Conservation (phyloP, 768 basidiomycete species). For the Tephrocybe sp. region DNA sequence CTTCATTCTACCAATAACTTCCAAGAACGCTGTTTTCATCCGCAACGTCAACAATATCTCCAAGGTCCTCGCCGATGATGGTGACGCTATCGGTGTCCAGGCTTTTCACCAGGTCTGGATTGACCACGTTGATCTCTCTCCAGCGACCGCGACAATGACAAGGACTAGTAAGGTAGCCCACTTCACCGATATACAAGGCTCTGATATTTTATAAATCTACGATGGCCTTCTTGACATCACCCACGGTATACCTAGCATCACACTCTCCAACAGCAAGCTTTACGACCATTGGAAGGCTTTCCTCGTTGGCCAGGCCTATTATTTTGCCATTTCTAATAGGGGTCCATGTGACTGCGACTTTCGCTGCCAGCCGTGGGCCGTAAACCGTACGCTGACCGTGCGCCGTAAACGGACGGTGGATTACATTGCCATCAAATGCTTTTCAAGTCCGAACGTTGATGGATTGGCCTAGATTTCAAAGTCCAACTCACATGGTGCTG, state of each 20-base stretch:
- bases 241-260: slow-evolving; percentile 41
- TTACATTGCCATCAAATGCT: too few relatives aligned
- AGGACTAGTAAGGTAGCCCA: slow-evolving; percentile 16
- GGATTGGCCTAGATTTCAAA: too few relatives aligned
- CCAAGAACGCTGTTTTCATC: too few relatives aligned
- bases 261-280: slow-evolving; percentile 41
- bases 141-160: slow-evolving; percentile 44
- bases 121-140: slow-evolving; percentile 46
- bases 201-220: slow-evolving; percentile 29
- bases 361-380: too few relatives aligned
- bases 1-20: too few relatives aligned
- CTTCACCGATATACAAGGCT: not conserved
- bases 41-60: slow-evolving; percentile 50
- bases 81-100: slow-evolving; percentile 47
- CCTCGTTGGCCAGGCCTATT: slow-evolving; percentile 45
- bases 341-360: too few relatives aligned
- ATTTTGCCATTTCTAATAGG: too few relatives aligned
- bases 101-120: slow-evolving; percentile 41
- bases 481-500: too few relatives aligned
- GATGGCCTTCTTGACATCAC: slow-evolving; percentile 47
- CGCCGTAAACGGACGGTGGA: too few relatives aligned
- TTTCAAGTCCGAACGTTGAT: too few relatives aligned
- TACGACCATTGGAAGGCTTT: slow-evolving; percentile 47
- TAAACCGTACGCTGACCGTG: too few relatives aligned
- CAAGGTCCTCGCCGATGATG: slow-evolving; percentile 44